These are phyloP conservation scores for Tulasnella sp. DNA, from an alignment of 768 basidiomycete genomes.

Conservation along the genomic window DNA sequence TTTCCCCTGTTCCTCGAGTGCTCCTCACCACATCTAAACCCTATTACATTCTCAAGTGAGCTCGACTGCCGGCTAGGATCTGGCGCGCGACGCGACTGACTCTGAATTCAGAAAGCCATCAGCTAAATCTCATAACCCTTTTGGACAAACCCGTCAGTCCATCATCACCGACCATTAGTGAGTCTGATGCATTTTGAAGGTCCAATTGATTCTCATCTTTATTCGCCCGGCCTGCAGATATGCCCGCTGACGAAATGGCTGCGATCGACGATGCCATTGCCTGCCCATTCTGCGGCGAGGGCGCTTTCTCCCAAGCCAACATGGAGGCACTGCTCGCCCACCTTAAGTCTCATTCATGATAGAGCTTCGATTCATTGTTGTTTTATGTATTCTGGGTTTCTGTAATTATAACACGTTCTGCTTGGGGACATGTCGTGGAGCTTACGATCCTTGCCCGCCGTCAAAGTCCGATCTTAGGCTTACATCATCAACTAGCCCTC, in stretches of 20 bases:
- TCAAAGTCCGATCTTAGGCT: background rate
- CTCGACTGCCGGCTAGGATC: background rate
- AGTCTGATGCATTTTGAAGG: background rate
- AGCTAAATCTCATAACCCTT: background rate
- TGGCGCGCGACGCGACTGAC: background rate
- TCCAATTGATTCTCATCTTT: background rate
- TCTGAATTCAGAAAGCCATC: background rate
- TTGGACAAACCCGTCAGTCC: background rate
- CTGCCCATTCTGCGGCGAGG: conserved; percentile 2
- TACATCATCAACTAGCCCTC: background rate
- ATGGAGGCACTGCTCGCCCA: background rate
- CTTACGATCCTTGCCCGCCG: background rate
- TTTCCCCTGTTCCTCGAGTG: background rate
- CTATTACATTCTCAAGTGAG: background rate
- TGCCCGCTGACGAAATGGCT: background rate
- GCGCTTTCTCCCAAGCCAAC: background rate
- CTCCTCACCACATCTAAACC: background rate
- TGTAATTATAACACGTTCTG: background rate
- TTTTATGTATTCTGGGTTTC: background rate
- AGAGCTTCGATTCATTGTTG: background rate
- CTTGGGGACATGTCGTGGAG: background rate
- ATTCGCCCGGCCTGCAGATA: no score
- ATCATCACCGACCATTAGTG: background rate
- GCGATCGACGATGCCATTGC: background rate
- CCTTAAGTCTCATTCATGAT: background rate